A percentile compares a stretch with the other conserved stretches of the same genome.
Evolutionary conservation across 495 filamentous ascomycete genomes (phyloP).

Genomic region (Penicillium desertorum): DNA sequence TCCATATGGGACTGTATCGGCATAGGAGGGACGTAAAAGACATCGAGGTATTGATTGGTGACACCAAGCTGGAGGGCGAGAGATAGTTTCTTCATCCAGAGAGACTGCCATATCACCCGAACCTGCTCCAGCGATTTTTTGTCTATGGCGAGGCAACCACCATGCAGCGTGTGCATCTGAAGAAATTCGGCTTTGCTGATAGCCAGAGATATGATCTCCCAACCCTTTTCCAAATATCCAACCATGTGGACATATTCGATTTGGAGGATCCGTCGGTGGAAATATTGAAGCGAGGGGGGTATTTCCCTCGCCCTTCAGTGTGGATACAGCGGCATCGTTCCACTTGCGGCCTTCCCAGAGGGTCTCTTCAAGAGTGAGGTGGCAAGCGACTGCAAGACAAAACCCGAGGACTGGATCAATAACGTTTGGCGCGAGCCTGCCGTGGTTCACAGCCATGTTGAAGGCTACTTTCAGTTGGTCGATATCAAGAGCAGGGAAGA

Average conservation of each 20-base stretch:
- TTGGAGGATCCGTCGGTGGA: too few species aligned
- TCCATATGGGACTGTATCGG: conserved; percentile 3
- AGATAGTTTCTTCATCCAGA: conserved; percentile 15
- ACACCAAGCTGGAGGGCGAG: conserved; percentile 19
- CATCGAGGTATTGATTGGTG: conserved; percentile 9
- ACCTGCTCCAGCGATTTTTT: conserved; percentile 2
- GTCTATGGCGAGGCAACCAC: background rate
- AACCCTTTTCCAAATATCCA: too few species aligned
- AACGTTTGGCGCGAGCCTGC: background rate
- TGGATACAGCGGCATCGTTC: background rate
- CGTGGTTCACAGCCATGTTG: background rate
- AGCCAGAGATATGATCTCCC: too few species aligned
- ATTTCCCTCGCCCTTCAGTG: too few species aligned
- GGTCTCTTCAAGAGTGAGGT: background rate
- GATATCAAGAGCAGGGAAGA: background rate
- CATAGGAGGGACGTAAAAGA: conserved; percentile 9
- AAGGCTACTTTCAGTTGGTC: background rate
- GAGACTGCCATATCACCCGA: conserved; percentile 20
- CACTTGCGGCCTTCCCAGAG: background rate
- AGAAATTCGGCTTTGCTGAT: background rate
- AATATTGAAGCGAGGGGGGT: too few species aligned
- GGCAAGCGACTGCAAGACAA: background rate
- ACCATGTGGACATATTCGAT: too few species aligned
- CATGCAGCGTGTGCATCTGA: conserved; percentile 4
- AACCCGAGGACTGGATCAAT: background rate